phyloP scores from a whole-genome alignment of 371 early-diverging fungal genomes.

The Batrachochytrium dendrobatidis region DNA sequence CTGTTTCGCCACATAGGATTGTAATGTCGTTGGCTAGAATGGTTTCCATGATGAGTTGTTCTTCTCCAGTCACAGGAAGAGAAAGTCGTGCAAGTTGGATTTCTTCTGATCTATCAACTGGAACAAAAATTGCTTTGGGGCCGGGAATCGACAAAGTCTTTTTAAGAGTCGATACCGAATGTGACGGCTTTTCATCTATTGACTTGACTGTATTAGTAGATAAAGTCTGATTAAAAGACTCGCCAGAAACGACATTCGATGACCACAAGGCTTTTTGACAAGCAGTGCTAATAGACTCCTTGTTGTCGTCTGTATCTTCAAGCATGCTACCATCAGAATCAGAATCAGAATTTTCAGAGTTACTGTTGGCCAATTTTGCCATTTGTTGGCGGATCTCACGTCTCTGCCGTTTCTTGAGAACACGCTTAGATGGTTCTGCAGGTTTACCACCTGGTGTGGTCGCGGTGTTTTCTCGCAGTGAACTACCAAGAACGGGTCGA shows the following conservation, averaged over 20 bases:
- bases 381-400: slow-evolving; percentile 31
- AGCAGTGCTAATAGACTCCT: slow-evolving; percentile 5
- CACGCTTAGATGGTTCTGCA: neutral
- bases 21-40: slow-evolving; percentile 75
- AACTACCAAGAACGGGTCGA: too few relatives aligned
- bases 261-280: too few relatives aligned
- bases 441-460: too few relatives aligned
- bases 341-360: too few relatives aligned
- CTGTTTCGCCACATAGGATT: slow-evolving; percentile 96
- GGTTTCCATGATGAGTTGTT: slow-evolving; percentile 95
- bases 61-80: slow-evolving; percentile 88
- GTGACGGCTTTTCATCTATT: slow-evolving; percentile 16
- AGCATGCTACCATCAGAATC: too few relatives aligned
- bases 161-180: slow-evolving; percentile 11
- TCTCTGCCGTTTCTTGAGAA: slow-evolving; percentile 25
- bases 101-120: slow-evolving; percentile 63
- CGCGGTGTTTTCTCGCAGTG: too few relatives aligned
- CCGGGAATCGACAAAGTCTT: neutral
- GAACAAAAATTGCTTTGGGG: slow-evolving; percentile 70
- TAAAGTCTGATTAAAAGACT: neutral
- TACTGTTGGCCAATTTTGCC: too few relatives aligned
- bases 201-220: neutral
- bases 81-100: slow-evolving; percentile 68
- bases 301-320: too few relatives aligned
- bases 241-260: slow-evolving; percentile 20